Base-by-base conservation (phyloP, 768 basidiomycete species). In the Russula ochroleuca region DNA sequence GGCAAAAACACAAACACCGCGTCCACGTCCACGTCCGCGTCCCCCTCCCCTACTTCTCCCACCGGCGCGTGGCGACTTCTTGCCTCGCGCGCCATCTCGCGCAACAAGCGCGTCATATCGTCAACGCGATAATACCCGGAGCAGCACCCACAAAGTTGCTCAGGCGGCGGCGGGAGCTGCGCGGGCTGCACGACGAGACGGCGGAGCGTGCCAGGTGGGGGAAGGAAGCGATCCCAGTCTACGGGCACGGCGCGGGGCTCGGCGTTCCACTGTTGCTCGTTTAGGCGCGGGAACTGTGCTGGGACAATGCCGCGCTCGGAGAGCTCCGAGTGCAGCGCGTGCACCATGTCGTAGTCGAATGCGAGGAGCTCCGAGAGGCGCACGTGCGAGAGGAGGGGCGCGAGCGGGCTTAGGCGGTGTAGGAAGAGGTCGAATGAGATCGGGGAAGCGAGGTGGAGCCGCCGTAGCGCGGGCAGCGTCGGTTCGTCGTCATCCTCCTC, bases 341-440 rank as follows among this genome's bases (percentile, higher is more conserved):
- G 57, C 10, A 41, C 57, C 59, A 67, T 61, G 50, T 58, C 60
- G 53, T 59, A 61, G 40, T 67, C 67, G 61, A 66, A 67, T 7
- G 64, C 60, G 59, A 65, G 59, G 19, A 67, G 64, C 48, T 67
- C 67, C 7, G 67, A 67, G 60, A 67, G 67, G 6, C 67, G 67
- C 5, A 67, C 37, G 64, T 66, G 64, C 1, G 67, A 43, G 17
- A 67, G 59, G 21, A 15, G 1, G 1, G 67, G 67, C 17, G 67
- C 67, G 47, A 61, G 67, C 15, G 64, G 64, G 25, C 60, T 57
- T 13, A 67, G 51, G 23, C 63, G 67, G 10, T 57, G 67, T 5
- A 67, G 38, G 67, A 67, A 64, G 38, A 57, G 59, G 38, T 65
- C 67, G 52, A 67, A 67, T 14, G 63, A 51, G 60, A 67, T 60